Base-by-base conservation (phyloP, 805 yeast species). In the Barnettozyma wickerhamii region DNA sequence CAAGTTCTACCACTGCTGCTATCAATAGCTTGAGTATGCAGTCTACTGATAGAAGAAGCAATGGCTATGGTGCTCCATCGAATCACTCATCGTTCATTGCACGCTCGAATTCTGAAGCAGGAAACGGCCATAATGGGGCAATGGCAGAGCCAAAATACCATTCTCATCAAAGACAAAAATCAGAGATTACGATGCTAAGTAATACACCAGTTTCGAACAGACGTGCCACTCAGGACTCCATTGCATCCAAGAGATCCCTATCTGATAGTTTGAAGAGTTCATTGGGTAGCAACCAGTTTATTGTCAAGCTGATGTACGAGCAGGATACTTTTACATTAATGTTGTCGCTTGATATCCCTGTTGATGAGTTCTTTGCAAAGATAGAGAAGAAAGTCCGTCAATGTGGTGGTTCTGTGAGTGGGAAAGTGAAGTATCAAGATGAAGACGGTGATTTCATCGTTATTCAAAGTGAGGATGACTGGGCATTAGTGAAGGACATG, bases 371-470 rank as follows among this genome's bases (percentile, higher is more conserved):
- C 42, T 64, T 74, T 34, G 74, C 68, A 33, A 77, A 78, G 45
- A 75, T 87, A 28, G 77, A 75, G 46, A 71, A 70, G 36, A 79
- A 80, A 54, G 58, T 80, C 35, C 66, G 70, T 33, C 72, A 75
- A 38, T 69, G 78, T 40, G 84, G 81, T 19, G 70, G 61, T 12
- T 49, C 66, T 35, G 63, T 66, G 42, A 68, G 63, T 18, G 63
- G 75, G 30, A 74, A 83, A 53, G 71, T 93, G 46, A 81, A 81
- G 60, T 91, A 88, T 59, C 79, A 79, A 58, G 99, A 93, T 62
- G 99, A 93, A 63, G 99, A 93, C 59, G 96, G 95, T 14, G 99
- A 93, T 59, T 83, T 77, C 58, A 95, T 93, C 32, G 79, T 84
- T 35, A 77, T 91, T 63, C 84, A 81, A 50, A 77, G 88, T 24